phyloP scores from a whole-genome alignment of 1,139 yeast genomes.

The Yamadazyma diospyri region DNA sequence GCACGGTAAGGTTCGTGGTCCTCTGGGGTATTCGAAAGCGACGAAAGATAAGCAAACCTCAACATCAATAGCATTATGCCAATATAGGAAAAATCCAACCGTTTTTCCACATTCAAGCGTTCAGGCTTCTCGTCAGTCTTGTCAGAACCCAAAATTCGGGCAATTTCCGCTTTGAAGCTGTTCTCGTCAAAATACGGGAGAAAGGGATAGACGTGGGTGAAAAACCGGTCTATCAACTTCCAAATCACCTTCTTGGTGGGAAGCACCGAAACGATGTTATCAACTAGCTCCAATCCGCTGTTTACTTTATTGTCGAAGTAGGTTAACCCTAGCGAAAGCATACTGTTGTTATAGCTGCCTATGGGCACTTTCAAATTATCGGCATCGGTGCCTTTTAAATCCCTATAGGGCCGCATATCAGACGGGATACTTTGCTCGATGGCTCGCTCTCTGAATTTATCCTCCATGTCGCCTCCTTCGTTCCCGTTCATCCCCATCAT shows the following conservation, averaged over 20 bases:
- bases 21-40: conserved; percentile 28
- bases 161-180: conserved; percentile 20
- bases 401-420: conserved; percentile 6
- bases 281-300: conserved; percentile 26
- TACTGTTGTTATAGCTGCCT: conserved; percentile 12
- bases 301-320: conserved; percentile 29
- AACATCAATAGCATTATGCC: conserved; percentile 28
- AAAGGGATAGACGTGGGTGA: conserved; percentile 42
- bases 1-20: conserved; percentile 21
- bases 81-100: conserved; percentile 29
- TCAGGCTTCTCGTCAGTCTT: conserved; percentile 16
- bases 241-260: conserved; percentile 46
- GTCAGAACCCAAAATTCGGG: conserved; percentile 26
- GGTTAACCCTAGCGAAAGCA: conserved; percentile 21
- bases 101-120: conserved; percentile 23
- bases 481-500: conserved; percentile 1
- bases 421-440: background rate
- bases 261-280: conserved; percentile 36
- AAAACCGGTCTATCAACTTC: conserved; percentile 45
- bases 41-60: conserved; percentile 29
- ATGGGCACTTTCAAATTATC: background rate
- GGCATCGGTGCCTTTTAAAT: conserved; percentile 1
- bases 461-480: conserved; percentile 1
- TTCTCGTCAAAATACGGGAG: conserved; percentile 49
- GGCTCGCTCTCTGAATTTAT: conserved; percentile 1